Evolutionary conservation across 2,329 filamentous ascomycete genomes (phyloP), one percentile per base, ranked within the genome.

Genomic region (Ascochyta koolunga): DNA sequence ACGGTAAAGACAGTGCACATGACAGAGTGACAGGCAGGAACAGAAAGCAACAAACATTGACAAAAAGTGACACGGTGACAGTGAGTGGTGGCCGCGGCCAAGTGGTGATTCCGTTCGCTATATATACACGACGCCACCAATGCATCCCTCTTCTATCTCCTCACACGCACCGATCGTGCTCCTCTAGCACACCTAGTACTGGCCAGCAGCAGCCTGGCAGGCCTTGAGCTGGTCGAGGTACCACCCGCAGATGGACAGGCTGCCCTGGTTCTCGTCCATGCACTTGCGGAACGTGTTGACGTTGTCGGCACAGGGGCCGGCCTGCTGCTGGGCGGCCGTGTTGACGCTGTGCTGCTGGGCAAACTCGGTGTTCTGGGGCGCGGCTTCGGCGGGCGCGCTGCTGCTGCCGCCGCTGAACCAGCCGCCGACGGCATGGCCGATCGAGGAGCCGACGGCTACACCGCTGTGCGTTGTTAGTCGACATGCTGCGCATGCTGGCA

Each of bases 201-300:
- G 77, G 38, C 70, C 69, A 50, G 79, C 77, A 16, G 78, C 77
- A 45, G 68, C 60, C 76, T 81, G 79, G 62, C 79, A 82, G 16
- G 79, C 79, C 77, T 81, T 81, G 36, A 99, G 83, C 85, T 99
- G 93, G 77, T 99, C 95, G 69, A 99, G 81, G 78, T 99, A 99
- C 93, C 93, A 99, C 65, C 90, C 89, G 81, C 95, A 99, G 74
- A 97, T 96, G 74, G 89, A 88, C 89, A 99, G 87, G 79, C 95
- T 92, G 66, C 95, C 95, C 74, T 87, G 82, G 78, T 99, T 89
- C 73, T 98, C 90, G 77, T 98, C 93, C 88, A 99, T 89, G 84
- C 95, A 99, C 81, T 88, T 89, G 70, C 91, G 93, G 83, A 99
- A 98, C 79, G 85, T 86, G 78, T 87, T 86, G 49, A 92, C 87